Percentiles rank a stretch among this genome's conserved stretches.
These are phyloP conservation scores for Rubia tinctorum DNA, from an alignment of 305 asterid genomes.

Conservation along the genomic window DNA sequence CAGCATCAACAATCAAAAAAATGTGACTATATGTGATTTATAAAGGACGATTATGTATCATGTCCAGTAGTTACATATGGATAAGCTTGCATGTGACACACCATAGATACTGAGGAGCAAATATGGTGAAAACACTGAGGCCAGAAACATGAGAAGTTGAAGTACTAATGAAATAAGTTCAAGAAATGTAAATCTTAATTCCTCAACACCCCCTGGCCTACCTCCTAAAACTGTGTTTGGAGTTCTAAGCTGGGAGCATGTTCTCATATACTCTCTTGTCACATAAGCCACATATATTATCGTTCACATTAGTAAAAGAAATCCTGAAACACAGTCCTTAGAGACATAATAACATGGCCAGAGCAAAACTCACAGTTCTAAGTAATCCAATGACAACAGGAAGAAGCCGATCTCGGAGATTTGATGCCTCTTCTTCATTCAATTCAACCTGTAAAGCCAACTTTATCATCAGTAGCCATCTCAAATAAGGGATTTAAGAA, in stretches of 20 bases:
- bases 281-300: neutral
- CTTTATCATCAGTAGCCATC: conserved; percentile 19
- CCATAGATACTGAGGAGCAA: neutral
- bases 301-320: conserved; percentile 3
- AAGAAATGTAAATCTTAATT: neutral
- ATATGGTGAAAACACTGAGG: neutral
- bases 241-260: neutral
- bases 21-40: neutral
- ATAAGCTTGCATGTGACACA: neutral
- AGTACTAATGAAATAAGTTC: neutral
- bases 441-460: conserved; percentile 58
- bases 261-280: neutral
- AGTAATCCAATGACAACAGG: conserved; percentile 96
- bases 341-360: conserved; percentile 23
- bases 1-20: neutral
- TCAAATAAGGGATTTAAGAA: neutral
- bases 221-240: neutral
- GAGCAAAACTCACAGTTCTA: conserved; percentile 73
- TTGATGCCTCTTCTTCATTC: conserved; percentile 76
- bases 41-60: neutral
- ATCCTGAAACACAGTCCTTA: conserved; percentile 11
- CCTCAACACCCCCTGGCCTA: neutral
- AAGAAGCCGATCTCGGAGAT: conserved; percentile 89
- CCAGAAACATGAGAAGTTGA: neutral
- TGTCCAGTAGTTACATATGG: neutral